Base-by-base conservation (phyloP, 73 alveolate genomes). In the Paramecium biaurelia region DNA sequence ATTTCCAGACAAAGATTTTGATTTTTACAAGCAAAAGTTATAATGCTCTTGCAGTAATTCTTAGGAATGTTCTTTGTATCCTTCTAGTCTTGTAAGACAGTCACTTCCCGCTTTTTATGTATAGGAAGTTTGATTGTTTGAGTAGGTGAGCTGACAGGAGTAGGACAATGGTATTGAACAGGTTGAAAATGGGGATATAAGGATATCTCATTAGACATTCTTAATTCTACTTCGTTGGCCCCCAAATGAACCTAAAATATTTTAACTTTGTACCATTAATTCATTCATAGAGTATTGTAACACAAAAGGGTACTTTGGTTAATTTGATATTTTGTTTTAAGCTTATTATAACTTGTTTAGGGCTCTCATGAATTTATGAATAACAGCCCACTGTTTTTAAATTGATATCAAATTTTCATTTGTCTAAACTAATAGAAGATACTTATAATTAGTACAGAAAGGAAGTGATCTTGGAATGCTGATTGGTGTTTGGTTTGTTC, bases 61-160 rank as follows among this genome's bases (percentile, higher is more conserved):
- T 74, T 74, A 4, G 87, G 87, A 41, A 74, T 74, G 58, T 74
- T 74, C 87, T 74, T 74, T 1, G 87, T 74, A 26, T 74, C 87
- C 32, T 74, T 74, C 35, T 74, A 41, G 26, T 74, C 87, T 10
- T 26, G 21, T 5, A 32, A 41, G 28, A 63, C 49, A 12, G 14
- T 63, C 49, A 63, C 84, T 32, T 63, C 84, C 45, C 84, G 7
- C 84, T 63, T 63, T 49, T 63, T 63, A 28, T 63, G 21, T 63
- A 63, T 63, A 5, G 84, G 84, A 30, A 63, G 45, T n/a, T 30
- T 63, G 4, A 63, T 63, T 30, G 84, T 63, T 30, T 49, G 84
- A 63, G 84, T 32, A 9, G 84, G 84, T 20, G 84, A 63, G 15
- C 84, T 63, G 12, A 12, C 45, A 1, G 45, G 47, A 63, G 41